Evolutionary conservation across 345 rosid genomes (phyloP).

Genomic region (Passiflora organensis): DNA sequence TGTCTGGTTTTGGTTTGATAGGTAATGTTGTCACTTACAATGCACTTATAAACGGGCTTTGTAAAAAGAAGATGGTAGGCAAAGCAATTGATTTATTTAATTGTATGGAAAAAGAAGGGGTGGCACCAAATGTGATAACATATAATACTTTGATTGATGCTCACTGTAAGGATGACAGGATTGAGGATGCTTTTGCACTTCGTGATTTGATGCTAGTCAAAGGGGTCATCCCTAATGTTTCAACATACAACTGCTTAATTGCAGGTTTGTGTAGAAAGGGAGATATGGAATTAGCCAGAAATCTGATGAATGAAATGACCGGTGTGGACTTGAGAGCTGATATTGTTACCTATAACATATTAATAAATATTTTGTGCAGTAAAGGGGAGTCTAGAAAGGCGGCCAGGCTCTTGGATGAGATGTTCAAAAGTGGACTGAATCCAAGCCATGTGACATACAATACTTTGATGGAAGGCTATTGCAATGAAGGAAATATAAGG

Average conservation of each 20-base stretch:
- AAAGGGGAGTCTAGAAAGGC: slow-evolving; percentile 58
- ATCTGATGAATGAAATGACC: slow-evolving; percentile 39
- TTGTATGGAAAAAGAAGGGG: slow-evolving; percentile 36
- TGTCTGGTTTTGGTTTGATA: slow-evolving; percentile 48
- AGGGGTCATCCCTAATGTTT: slow-evolving; percentile 42
- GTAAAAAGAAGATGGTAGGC: slow-evolving; percentile 53
- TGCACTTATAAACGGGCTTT: slow-evolving; percentile 58
- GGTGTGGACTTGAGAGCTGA: slow-evolving; percentile 40
- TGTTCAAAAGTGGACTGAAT: slow-evolving; percentile 41
- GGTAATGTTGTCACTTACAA: slow-evolving; percentile 59
- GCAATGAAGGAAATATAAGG: slow-evolving; percentile 61
- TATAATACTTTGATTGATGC: slow-evolving; percentile 71
- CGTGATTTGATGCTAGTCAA: slow-evolving; percentile 39
- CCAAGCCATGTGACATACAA: slow-evolving; percentile 68
- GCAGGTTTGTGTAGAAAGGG: slow-evolving; percentile 55
- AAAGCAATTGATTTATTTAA: slow-evolving; percentile 52
- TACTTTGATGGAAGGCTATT: slow-evolving; percentile 67
- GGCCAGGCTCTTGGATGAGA: slow-evolving; percentile 46
- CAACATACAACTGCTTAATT: slow-evolving; percentile 73
- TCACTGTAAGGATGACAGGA: slow-evolving; percentile 51
- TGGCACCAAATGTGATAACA: slow-evolving; percentile 38
- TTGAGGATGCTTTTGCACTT: slow-evolving; percentile 50
- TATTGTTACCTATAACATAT: slow-evolving; percentile 58
- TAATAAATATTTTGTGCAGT: slow-evolving; percentile 56
- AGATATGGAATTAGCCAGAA: slow-evolving; percentile 33